phyloP scores from a whole-genome alignment of 805 yeast genomes.

The Phaffomyces antillensis region DNA sequence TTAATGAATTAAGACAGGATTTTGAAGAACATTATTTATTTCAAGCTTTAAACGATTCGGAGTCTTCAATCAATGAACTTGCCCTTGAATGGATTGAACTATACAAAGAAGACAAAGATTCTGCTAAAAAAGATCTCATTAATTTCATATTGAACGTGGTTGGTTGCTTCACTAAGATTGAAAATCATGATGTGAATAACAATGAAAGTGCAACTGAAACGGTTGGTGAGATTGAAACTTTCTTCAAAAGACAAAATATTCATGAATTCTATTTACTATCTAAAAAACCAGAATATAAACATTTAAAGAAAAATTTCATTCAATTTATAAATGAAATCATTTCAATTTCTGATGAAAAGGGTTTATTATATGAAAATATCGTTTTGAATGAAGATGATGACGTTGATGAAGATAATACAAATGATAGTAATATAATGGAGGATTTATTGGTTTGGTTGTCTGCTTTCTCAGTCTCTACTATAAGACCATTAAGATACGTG shows the following conservation, averaged over 20 bases:
- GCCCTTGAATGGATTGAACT: slow-evolving; percentile 53
- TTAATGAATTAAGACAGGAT: slow-evolving; percentile 32
- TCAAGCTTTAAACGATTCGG: slow-evolving; percentile 43
- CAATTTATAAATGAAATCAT: slow-evolving; percentile 51
- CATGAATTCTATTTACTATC: slow-evolving; percentile 67
- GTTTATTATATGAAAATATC: slow-evolving; percentile 39
- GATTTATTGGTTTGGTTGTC: slow-evolving; percentile 69
- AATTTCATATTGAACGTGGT: slow-evolving; percentile 64
- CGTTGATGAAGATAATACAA: slow-evolving; percentile 28
- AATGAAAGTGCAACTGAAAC: slow-evolving; percentile 68
- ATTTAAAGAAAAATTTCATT: slow-evolving; percentile 46
- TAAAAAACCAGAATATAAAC: slow-evolving; percentile 37
- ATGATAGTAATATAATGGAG: slow-evolving; percentile 34
- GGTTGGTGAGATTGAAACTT: slow-evolving; percentile 59
- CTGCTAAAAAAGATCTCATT: slow-evolving; percentile 53
- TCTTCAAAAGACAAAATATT: slow-evolving; percentile 49
- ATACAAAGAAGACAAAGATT: slow-evolving; percentile 35
- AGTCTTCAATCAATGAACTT: slow-evolving; percentile 42
- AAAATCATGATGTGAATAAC: slow-evolving; percentile 68
- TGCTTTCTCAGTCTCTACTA: slow-evolving; percentile 58
- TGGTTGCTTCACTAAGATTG: slow-evolving; percentile 63
- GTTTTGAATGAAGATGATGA: slow-evolving; percentile 26
- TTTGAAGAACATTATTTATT: slow-evolving; percentile 43
- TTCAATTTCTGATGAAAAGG: slow-evolving; percentile 51
- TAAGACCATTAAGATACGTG: slow-evolving; percentile 64